Base-by-base conservation (phyloP, 352 stramenopile species). In the Peronospora belbahrii region DNA sequence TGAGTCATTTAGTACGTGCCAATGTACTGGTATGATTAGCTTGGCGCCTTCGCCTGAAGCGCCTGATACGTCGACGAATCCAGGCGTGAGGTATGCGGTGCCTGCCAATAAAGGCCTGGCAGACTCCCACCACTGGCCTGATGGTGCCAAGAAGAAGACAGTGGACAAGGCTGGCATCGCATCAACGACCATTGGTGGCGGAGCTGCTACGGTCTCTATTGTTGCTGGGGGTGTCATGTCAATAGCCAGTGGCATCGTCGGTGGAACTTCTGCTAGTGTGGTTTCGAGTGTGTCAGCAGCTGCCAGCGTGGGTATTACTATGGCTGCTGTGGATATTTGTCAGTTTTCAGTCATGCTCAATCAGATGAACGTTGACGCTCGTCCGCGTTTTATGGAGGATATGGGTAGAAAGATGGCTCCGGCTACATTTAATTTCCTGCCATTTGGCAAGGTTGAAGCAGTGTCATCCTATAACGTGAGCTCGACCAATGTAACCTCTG, bases 271-370 rank as follows among this genome's bases (percentile, higher is more conserved):
- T 0, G 74, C 67, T 6, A 62, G 74, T 62, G 72, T 85, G 22
- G 72, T 72, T 0, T 70, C 67, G 3, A 68, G 71, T 40, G 62
- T 84, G 6, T 81, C 68, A 20, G 70, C 75, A 2, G 70, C 66
- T 13, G 75, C 78, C 14, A 82, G 70, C 53, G 59, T 84, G n/a
- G 67, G 75, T 6, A 69, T 86, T 22, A 79, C 72, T 14, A 74
- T 88, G 55, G 74, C 75, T 15, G 74, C 75, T 0, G 67, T 88
- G 24, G 78, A 89, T 22, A 62, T 89, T 19, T 89, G 78, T 43
- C 78, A 89, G 60, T 89, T 89, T 48, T 71, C 71, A 7, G 71
- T 89, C 42, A 89, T 89, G 78, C 65, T 89, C 22, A 89, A 80
- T 61, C 78, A 89, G 48, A 83, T 89, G 71, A 89, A 89, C 58